Evolutionary conservation across 2,329 filamentous ascomycete species (phyloP).

Genomic region (Neonectria neomacrospora): DNA sequence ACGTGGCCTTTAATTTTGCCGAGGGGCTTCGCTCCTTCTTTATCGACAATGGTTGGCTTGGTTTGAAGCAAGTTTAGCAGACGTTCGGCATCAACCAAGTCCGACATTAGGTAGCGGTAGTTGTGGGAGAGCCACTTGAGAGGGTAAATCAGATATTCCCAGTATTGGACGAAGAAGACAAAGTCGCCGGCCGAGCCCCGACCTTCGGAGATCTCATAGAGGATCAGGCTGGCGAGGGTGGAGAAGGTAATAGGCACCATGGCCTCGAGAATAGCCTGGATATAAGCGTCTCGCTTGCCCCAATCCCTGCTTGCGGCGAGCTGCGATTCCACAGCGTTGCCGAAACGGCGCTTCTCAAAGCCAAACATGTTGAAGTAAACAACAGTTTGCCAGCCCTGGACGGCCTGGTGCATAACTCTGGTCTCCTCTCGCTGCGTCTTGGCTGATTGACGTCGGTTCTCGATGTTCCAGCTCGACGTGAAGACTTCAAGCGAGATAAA

Average conservation of each 20-base stretch:
- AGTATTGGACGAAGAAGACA: constrained; percentile 73
- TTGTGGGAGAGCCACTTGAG: constrained; percentile 49
- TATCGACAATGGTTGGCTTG: constrained; percentile 65
- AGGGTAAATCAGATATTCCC: constrained; percentile 59
- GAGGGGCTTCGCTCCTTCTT: constrained; percentile 57
- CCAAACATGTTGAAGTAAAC: constrained; percentile 53
- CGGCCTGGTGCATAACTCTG: constrained; percentile 66
- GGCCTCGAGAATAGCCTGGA: constrained; percentile 48
- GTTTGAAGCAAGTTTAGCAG: constrained; percentile 67
- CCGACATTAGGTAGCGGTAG: constrained; percentile 44
- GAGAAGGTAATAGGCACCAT: constrained; percentile 58
- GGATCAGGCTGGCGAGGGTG: constrained; percentile 30
- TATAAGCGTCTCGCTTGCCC: constrained; percentile 36
- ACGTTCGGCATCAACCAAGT: constrained; percentile 73
- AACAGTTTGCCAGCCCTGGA: constrained; percentile 70
- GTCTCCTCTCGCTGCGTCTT: constrained; percentile 60
- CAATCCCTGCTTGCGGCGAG: constrained; percentile 38
- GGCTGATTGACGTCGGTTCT: constrained; percentile 50
- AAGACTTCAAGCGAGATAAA: constrained; percentile 44
- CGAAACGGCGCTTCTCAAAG: constrained; percentile 45
- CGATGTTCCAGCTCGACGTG: constrained; percentile 52
- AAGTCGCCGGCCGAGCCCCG: constrained; percentile 53
- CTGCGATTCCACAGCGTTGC: constrained; percentile 40
- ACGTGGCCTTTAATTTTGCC: constrained; percentile 59
- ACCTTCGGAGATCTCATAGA: constrained; percentile 37